Base-by-base conservation (phyloP, 2,329 filamentous ascomycete species). In the Epichloe uncinata region DNA sequence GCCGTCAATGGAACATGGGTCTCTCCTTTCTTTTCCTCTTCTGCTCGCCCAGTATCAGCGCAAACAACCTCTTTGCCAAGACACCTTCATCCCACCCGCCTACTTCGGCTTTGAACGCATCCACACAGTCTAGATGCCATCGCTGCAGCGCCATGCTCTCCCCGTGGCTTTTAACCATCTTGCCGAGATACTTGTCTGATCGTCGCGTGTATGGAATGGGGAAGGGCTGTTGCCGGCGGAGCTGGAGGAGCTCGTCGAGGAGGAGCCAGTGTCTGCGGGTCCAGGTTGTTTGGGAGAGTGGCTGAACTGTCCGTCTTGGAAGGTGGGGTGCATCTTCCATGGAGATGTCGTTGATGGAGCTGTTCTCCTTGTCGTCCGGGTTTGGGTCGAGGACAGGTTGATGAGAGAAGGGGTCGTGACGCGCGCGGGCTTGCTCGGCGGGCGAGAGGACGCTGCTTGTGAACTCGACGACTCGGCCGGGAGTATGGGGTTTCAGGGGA, bases 111-210 rank as follows among this genome's bases (percentile, higher is more conserved):
- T 63, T 64, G 56, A 80, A 81, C 3, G 72, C 76, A 51, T 78
- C 73, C 22, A 80, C 69, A 49, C 79, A 69, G 52, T 81, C 77
- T 16, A 80, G 61, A 52, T 81, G 78, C 77, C 77, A 80, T 50
- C 66, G 59, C 61, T 78, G 70, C 16, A 81, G 64, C 20, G 65
- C 53, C 64, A 81, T 65, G 4, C 63, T 61, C 58, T 71, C 66
- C 66, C 69, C 73, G 36, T 73, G 69, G 30, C 72, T 69, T 22
- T 61, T 59, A 50, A 79, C 71, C 26, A 65, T 67, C 58, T 72
- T 75, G 50, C 75, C 74, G 2, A 78, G 63, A 34, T 74, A 67
- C 41, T 61, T 58, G 41, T 62, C 59, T 1, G 65, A 61, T 15
- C 57, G 55, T 9, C 57, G 61, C 45, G 61, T 52, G 51, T 61